phyloP scores from a whole-genome alignment of 2,329 filamentous ascomycete genomes.

The Tolypocladium endophyticum region DNA sequence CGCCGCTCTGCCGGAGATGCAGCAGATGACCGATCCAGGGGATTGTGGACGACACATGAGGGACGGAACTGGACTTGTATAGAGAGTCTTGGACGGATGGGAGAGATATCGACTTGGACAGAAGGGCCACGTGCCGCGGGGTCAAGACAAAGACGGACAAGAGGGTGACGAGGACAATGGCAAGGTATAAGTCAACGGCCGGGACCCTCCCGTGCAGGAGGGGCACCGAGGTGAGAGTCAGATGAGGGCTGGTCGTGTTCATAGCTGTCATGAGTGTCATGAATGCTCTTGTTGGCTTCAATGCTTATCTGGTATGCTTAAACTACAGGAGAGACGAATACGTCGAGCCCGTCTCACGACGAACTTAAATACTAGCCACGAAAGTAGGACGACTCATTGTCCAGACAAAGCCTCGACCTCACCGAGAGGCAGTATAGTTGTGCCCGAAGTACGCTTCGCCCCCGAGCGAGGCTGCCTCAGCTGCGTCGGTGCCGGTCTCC shows the following conservation, averaged over 20 bases:
- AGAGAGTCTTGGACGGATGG: not conserved
- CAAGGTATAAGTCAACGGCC: not conserved
- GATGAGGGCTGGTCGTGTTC: not conserved
- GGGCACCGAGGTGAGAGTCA: not conserved
- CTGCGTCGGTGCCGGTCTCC: not conserved
- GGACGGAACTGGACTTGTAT: constrained; percentile 1
- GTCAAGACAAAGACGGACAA: not conserved
- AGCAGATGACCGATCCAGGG: constrained; percentile 16
- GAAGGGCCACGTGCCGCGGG: not conserved
- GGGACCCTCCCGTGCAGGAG: not conserved
- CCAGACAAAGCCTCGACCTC: not conserved
- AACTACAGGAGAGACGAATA: not conserved
- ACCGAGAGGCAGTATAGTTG: not conserved
- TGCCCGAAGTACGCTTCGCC: not conserved
- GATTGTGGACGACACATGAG: constrained; percentile 9
- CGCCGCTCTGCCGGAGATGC: constrained; percentile 12
- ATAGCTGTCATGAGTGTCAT: not conserved
- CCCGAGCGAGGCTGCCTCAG: not conserved
- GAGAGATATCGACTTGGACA: not conserved
- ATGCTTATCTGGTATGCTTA: not conserved
- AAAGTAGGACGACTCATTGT: not conserved
- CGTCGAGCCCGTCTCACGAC: not conserved
- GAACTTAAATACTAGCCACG: not conserved
- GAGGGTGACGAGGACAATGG: not conserved
- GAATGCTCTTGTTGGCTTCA: too few species aligned